A percentile compares a stretch with the other conserved stretches of the same genome.
Evolutionary conservation across 2,329 filamentous ascomycete genomes (phyloP).

Genomic region (Eutypa lata): DNA sequence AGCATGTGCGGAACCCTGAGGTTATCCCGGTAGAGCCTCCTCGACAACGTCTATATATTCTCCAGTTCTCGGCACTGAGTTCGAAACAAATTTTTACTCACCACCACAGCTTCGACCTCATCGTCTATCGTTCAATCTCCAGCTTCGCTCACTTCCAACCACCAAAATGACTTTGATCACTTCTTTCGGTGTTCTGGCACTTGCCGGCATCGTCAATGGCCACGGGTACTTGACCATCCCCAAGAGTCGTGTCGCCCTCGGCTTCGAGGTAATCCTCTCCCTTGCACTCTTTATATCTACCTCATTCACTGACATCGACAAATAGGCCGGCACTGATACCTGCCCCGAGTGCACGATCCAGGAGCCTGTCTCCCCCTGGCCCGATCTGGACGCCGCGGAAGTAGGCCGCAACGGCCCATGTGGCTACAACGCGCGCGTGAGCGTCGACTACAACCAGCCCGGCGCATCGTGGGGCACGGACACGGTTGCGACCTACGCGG

Average conservation of each 20-base stretch:
- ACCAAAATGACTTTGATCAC: neutral
- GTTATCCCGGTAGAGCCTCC: neutral
- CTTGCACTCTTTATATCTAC: constrained; percentile 2
- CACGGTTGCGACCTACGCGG: constrained; percentile 40
- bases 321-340: constrained; percentile 43
- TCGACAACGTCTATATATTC: neutral
- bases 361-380: constrained; percentile 50
- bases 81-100: neutral
- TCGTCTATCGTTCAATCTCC: neutral
- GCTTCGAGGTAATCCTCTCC: constrained; percentile 32
- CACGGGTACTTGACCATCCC: constrained; percentile 46
- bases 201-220: constrained; percentile 24
- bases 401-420: constrained; percentile 49
- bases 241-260: constrained; percentile 41
- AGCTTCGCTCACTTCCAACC: neutral
- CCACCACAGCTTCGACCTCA: neutral
- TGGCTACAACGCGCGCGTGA: constrained; percentile 51
- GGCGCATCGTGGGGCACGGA: constrained; percentile 39
- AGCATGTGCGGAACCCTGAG: neutral
- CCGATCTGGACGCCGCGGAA: constrained; percentile 40
- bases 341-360: constrained; percentile 55
- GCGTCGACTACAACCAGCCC: constrained; percentile 51
- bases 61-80: neutral
- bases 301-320: neutral
- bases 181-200: constrained; percentile 4